Percentiles rank a stretch among this genome's conserved stretches.
Evolutionary conservation across 164 flowering plant species (phyloP).

Genomic region (Piper longum): DNA sequence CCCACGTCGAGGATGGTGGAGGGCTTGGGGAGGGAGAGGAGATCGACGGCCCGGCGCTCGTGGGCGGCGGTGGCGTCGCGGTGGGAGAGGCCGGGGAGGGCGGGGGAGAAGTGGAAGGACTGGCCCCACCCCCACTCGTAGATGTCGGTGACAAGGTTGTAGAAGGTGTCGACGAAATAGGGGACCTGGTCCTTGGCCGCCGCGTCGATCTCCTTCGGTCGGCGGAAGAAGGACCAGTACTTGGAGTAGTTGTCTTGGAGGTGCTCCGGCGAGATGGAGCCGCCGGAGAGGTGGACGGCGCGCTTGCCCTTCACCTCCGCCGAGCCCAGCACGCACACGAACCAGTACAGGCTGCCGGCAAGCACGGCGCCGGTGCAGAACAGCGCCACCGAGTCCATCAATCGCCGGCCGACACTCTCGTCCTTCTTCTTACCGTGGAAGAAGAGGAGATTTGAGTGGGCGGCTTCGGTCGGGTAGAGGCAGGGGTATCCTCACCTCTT

Average conservation of each 20-base stretch:
- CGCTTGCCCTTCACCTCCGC: slow-evolving; percentile 78
- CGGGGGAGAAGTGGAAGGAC: slow-evolving; percentile 72
- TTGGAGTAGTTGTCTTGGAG: slow-evolving; percentile 63
- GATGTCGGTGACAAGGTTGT: slow-evolving; percentile 88
- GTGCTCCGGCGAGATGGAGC: slow-evolving; percentile 77
- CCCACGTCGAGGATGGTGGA: slow-evolving; percentile 64
- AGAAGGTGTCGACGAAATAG: slow-evolving; percentile 82
- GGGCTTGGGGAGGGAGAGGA: slow-evolving; percentile 33
- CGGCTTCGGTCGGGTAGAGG: no score
- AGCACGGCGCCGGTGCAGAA: slow-evolving; percentile 43
- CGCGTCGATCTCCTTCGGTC: slow-evolving; percentile 76
- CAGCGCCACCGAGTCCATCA: slow-evolving; percentile 7
- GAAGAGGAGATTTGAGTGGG: no score
- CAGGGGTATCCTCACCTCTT: no score
- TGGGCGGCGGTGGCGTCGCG: slow-evolving; percentile 71
- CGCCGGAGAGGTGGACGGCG: slow-evolving; percentile 74
- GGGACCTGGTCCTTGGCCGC: slow-evolving; percentile 57
- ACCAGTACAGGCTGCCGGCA: slow-evolving; percentile 79
- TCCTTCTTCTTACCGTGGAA: no score
- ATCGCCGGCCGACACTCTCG: no score
- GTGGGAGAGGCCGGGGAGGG: slow-evolving; percentile 66
- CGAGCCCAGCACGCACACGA: slow-evolving; percentile 72
- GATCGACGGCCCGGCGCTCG: slow-evolving; percentile 83
- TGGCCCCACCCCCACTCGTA: slow-evolving; percentile 99
- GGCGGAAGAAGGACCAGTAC: slow-evolving; percentile 87